These are phyloP conservation scores for Populus pruinosa DNA, from an alignment of 345 rosid species.

Conservation along the genomic window DNA sequence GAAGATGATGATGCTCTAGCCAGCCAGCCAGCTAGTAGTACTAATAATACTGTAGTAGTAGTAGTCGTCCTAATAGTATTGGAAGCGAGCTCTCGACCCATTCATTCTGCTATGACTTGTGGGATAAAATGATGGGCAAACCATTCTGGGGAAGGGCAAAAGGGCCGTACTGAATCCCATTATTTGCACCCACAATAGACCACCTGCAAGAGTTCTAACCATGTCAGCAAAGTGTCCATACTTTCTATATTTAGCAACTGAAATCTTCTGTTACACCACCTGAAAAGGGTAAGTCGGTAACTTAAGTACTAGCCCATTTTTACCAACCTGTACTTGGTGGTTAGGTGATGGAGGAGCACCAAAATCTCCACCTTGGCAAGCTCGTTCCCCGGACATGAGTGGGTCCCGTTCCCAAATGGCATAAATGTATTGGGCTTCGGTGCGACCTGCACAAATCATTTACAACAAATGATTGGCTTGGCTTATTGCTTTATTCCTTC, in stretches of 20 bases:
- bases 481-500: background rate
- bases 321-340: conserved; percentile 84
- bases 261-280: background rate
- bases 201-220: conserved; percentile 46
- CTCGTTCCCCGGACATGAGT: conserved; percentile 89
- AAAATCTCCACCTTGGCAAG: conserved; percentile 74
- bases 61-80: too few species aligned
- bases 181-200: conserved; percentile 44
- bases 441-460: conserved; percentile 44
- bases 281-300: background rate
- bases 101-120: conserved; percentile 24
- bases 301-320: background rate
- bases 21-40: too few species aligned
- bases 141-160: conserved; percentile 85
- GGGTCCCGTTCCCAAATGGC: conserved; percentile 92
- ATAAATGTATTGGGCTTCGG: conserved; percentile 79
- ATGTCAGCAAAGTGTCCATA: conserved; percentile 24
- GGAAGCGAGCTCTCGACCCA: background rate
- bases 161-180: conserved; percentile 79
- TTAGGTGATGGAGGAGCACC: conserved; percentile 79
- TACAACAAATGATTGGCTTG: background rate
- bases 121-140: conserved; percentile 61
- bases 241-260: conserved; percentile 19
- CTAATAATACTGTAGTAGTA: too few species aligned
- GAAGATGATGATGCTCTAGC: too few species aligned